Conservation (phyloP, 2,329 filamentous ascomycete genomes). For the Aciculosporium take region DNA sequence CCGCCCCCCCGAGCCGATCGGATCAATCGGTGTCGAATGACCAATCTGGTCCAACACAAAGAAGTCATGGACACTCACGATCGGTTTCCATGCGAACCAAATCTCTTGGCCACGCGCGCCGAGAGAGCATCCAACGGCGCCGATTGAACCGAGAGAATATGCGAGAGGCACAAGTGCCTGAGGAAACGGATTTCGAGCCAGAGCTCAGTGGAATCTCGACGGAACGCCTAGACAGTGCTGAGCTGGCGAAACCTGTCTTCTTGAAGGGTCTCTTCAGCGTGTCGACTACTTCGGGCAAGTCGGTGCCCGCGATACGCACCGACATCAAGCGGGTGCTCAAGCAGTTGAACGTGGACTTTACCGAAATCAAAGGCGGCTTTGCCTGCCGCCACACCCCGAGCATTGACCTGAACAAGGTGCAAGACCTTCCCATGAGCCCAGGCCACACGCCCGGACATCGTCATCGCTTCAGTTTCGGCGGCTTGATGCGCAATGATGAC, state of each 20-base stretch:
- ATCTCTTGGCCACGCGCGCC: conserved; percentile 74
- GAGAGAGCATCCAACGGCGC: conserved; percentile 84
- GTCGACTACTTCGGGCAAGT: conserved; percentile 87
- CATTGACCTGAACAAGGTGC: conserved; percentile 67
- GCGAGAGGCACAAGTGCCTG: conserved; percentile 65
- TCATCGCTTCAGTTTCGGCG: conserved; percentile 74
- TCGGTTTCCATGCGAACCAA: conserved; percentile 62
- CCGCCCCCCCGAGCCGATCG: conserved; percentile 63
- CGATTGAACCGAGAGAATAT: conserved; percentile 59
- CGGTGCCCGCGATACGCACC: conserved; percentile 67
- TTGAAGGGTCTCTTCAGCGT: conserved; percentile 96
- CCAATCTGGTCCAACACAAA: conserved; percentile 35
- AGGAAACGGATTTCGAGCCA: conserved; percentile 78
- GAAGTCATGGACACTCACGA: conserved; percentile 36
- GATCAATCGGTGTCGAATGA: conserved; percentile 54
- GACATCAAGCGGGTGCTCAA: conserved; percentile 85
- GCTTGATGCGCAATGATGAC: conserved; percentile 40
- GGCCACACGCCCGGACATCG: conserved; percentile 44
- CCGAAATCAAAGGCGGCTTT: conserved; percentile 88
- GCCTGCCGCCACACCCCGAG: conserved; percentile 77
- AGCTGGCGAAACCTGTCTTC: conserved; percentile 84
- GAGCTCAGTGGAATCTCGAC: conserved; percentile 46
- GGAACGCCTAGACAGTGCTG: conserved; percentile 50
- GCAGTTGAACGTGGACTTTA: conserved; percentile 79
- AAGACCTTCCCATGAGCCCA: conserved; percentile 49